Percentiles rank a stretch among this genome's conserved stretches.
These are phyloP conservation scores for Boletus sensibilis DNA, from an alignment of 768 basidiomycete genomes.

Conservation along the genomic window DNA sequence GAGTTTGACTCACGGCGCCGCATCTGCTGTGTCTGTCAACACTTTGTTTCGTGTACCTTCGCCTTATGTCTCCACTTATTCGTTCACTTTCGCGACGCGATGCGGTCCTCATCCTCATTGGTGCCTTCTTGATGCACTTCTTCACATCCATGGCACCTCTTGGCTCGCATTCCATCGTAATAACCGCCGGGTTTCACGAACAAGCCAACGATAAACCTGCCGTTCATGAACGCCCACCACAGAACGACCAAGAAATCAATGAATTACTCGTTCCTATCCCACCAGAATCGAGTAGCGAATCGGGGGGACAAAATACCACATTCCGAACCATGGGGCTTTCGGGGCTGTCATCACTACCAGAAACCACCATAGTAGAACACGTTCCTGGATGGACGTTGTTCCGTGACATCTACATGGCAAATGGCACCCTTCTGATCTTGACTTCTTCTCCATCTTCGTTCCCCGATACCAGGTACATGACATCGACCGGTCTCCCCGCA, in stretches of 20 bases:
- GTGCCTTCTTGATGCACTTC: conserved; percentile 56
- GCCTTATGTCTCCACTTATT: conserved; percentile 37
- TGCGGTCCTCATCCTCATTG: conserved; percentile 56
- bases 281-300: neutral
- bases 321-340: neutral
- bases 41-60: neutral
- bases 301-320: neutral
- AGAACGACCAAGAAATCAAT: conserved; percentile 5
- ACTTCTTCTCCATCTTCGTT: conserved; percentile 44
- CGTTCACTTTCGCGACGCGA: conserved; percentile 52
- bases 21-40: neutral
- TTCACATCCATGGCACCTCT: conserved; percentile 42
- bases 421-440: conserved; percentile 76
- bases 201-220: neutral
- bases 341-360: conserved; percentile 36
- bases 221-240: neutral
- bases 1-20: no score
- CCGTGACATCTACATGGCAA: conserved; percentile 79
- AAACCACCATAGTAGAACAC: conserved; percentile 59
- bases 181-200: conserved; percentile 24
- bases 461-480: conserved; percentile 55
- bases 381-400: conserved; percentile 87
- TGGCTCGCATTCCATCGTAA: conserved; percentile 32
- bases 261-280: neutral
- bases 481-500: conserved; percentile 62